Conservation (phyloP, 805 yeast genomes). For the Wickerhamiella azyma region DNA sequence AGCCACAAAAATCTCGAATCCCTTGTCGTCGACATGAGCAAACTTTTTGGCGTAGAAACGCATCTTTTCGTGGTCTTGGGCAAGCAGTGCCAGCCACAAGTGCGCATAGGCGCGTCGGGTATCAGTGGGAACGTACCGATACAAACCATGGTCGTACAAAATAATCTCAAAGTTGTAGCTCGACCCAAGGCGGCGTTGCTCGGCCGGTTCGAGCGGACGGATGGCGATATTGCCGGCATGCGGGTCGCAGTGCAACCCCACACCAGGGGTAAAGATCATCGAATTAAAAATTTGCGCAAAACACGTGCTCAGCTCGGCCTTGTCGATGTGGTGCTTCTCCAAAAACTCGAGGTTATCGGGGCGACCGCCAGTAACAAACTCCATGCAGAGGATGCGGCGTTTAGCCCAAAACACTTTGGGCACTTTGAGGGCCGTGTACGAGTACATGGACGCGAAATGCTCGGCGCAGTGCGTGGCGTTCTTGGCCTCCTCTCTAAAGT, state of each 20-base stretch:
- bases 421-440: conserved; percentile 60
- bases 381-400: conserved; percentile 73
- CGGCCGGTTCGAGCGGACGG: conserved; percentile 28
- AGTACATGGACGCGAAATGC: conserved; percentile 45
- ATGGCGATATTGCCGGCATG: conserved; percentile 96
- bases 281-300: conserved; percentile 81
- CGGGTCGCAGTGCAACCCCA: conserved; percentile 93
- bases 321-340: conserved; percentile 47
- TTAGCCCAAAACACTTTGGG: conserved; percentile 60
- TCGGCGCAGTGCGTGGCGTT: conserved; percentile 61
- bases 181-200: conserved; percentile 18
- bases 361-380: conserved; percentile 67
- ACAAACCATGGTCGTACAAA: conserved; percentile 88
- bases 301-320: conserved; percentile 71
- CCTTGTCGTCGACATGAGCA: conserved; percentile 64
- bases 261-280: conserved; percentile 90
- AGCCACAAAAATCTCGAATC: conserved; percentile 75
- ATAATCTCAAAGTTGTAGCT: conserved; percentile 79
- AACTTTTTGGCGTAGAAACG: conserved; percentile 57
- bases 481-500: conserved; percentile 73
- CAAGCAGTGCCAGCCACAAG: conserved; percentile 83
- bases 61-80: conserved; percentile 55
- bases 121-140: conserved; percentile 65
- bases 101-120: conserved; percentile 74
- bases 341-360: conserved; percentile 62